Conservation (phyloP, 352 stramenopile genomes). For the Pythium inflatum region DNA sequence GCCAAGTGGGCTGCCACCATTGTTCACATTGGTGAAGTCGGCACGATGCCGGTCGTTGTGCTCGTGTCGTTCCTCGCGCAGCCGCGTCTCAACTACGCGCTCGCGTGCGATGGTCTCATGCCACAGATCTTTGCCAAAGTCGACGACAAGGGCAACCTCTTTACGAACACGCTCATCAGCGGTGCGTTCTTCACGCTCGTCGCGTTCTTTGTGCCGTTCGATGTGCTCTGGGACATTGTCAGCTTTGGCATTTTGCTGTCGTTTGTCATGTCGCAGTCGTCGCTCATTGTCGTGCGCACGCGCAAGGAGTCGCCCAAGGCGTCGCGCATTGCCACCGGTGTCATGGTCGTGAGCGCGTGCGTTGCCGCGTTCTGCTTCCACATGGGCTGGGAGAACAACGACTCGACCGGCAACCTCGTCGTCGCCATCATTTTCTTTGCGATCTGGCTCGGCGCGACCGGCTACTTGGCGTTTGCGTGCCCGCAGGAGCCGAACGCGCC, state of each 20-base stretch:
- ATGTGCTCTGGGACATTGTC: slow-evolving; percentile 86
- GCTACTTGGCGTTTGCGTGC: slow-evolving; percentile 62
- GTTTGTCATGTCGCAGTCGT: slow-evolving; percentile 85
- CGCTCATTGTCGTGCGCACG: slow-evolving; percentile 75
- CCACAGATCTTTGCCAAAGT: slow-evolving; percentile 90
- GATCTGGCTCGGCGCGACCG: slow-evolving; percentile 34
- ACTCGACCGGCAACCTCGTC: slow-evolving; percentile 5
- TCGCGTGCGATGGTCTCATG: slow-evolving; percentile 93
- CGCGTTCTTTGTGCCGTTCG: slow-evolving; percentile 77
- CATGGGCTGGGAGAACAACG: background rate
- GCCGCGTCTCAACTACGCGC: slow-evolving; percentile 91
- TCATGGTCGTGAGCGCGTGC: slow-evolving; percentile 42
- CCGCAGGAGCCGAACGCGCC: slow-evolving; percentile 50
- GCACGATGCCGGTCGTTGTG: slow-evolving; percentile 94
- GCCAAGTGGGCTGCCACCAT: slow-evolving; percentile 54
- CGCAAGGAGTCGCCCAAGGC: slow-evolving; percentile 55
- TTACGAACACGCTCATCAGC: slow-evolving; percentile 74
- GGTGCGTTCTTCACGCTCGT: slow-evolving; percentile 71
- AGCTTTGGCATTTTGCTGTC: slow-evolving; percentile 87
- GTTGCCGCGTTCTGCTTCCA: slow-evolving; percentile 70
- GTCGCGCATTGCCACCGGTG: slow-evolving; percentile 1
- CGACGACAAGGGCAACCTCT: slow-evolving; percentile 80
- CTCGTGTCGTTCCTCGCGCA: slow-evolving; percentile 93
- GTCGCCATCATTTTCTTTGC: slow-evolving; percentile 58
- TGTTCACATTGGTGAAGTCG: slow-evolving; percentile 57